phyloP scores from a whole-genome alignment of 2,329 filamentous ascomycete species.

The Xylariaceae sp. region DNA sequence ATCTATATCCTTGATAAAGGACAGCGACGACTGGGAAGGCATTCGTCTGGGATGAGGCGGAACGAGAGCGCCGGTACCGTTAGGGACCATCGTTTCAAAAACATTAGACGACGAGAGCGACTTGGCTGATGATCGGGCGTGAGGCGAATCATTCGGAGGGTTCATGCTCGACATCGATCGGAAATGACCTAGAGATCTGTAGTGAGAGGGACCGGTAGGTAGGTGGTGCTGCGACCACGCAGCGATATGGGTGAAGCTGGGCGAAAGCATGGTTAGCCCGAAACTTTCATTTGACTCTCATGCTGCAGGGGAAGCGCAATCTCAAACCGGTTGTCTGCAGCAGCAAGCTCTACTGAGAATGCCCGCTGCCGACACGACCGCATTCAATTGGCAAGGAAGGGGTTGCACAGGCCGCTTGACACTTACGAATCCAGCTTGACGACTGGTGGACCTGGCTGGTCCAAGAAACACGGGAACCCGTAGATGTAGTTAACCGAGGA shows the following conservation, averaged over 20 bases:
- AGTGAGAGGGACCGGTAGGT: constrained; percentile 32
- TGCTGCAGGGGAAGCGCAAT: constrained; percentile 3
- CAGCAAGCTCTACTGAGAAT: constrained; percentile 14
- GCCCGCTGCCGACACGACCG: constrained; percentile 2
- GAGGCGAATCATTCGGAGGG: constrained; percentile 36
- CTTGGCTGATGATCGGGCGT: constrained; percentile 36
- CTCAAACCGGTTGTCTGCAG: constrained; percentile 8
- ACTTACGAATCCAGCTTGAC: constrained; percentile 35
- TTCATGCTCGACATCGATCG: constrained; percentile 50
- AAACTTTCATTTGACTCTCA: not conserved
- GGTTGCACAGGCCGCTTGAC: constrained; percentile 7
- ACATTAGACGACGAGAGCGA: constrained; percentile 29
- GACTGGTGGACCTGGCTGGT: constrained; percentile 31
- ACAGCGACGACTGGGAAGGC: constrained; percentile 32
- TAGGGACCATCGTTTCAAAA: constrained; percentile 25
- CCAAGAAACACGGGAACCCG: constrained; percentile 24
- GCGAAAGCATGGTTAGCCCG: constrained; percentile 20
- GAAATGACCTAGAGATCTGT: constrained; percentile 44
- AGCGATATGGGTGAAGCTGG: constrained; percentile 50
- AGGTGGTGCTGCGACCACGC: constrained; percentile 47
- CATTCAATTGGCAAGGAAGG: constrained; percentile 6
- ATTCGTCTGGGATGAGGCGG: constrained; percentile 33
- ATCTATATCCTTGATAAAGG: constrained; percentile 50
- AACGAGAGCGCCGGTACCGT: constrained; percentile 31
- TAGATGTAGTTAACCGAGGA: constrained; percentile 17